Conservation (phyloP, 257 asterid genomes). For the Solanum rostratum region DNA sequence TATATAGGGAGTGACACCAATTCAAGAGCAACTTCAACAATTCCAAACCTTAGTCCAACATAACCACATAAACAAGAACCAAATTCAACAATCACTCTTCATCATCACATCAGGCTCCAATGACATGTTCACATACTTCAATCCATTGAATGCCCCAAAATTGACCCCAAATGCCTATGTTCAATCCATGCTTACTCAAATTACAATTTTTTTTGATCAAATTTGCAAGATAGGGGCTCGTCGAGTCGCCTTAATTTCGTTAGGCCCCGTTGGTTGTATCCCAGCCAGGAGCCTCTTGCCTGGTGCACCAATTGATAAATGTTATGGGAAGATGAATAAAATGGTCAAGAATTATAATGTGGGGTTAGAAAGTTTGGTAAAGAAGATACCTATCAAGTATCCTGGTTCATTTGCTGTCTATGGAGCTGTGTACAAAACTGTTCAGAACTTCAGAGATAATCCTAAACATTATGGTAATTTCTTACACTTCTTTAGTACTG, state of each 20-base stretch:
- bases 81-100: slow-evolving; percentile 29
- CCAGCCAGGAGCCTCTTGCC: slow-evolving; percentile 52
- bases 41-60: slow-evolving; percentile 27
- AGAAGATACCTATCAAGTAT: slow-evolving; percentile 14
- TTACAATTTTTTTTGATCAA: slow-evolving; percentile 10
- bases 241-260: slow-evolving; percentile 30
- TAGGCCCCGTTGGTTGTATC: slow-evolving; percentile 77
- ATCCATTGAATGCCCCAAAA: slow-evolving; percentile 26
- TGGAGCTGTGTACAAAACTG: slow-evolving; percentile 37
- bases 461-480: slow-evolving; percentile 36
- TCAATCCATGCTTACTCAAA: slow-evolving; percentile 32
- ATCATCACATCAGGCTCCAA: slow-evolving; percentile 59
- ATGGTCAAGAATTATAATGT: slow-evolving; percentile 49
- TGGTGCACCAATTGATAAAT: slow-evolving; percentile 33
- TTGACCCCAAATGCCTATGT: slow-evolving; percentile 38
- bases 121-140: slow-evolving; percentile 47
- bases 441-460: slow-evolving; percentile 32
- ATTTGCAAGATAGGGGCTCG: slow-evolving; percentile 44
- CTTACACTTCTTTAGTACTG: background rate
- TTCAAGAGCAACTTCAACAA: slow-evolving; percentile 47
- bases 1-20: slow-evolving; percentile 45
- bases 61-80: slow-evolving; percentile 17
- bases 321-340: slow-evolving; percentile 48
- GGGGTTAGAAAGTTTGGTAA: slow-evolving; percentile 37
- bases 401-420: slow-evolving; percentile 34